Base-by-base conservation (phyloP, 148 eudicot species). In the Amaranthus hypochondriacus region DNA sequence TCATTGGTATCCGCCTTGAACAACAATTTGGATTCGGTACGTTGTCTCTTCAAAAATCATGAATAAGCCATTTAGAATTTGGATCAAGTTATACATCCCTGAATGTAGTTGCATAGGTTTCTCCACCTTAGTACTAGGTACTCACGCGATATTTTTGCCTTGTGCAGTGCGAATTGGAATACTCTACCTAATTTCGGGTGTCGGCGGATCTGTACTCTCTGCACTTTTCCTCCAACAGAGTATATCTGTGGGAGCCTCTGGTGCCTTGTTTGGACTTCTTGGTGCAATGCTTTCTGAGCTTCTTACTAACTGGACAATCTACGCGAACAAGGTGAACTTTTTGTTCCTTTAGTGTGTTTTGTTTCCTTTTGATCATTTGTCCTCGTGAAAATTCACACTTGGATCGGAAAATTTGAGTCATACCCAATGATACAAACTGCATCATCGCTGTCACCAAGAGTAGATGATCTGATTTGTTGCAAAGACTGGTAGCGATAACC, bases 271-370 rank as follows among this genome's bases (percentile, higher is more conserved):
- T 78, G 98, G 98, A 73, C 89, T 93, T 71, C 92, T 93, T 56
- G 98, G 98, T 76, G 98, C 94, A 56, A 93, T 91, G 98, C 81
- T 93, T 54, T 86, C 97, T 0, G 98, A 93, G 79, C 88, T 93
- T 28, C 75, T 91, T 44, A 88, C 90, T 8, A 93, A 93, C 75
- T 93, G 98, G 98, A 86, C 89, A 39, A 93, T 93, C 47, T 93
- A 91, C 64, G 79, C 90, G 13, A 93, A 93, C 76, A 93, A 93
- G 94, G 98, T 93, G 39, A 73, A 58, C 58, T 49, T 58, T 70
- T 3, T 18, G 43, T 55, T 21, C 50, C 51, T 51, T 48, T 58
- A 62, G 39, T 68, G 6, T 56, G 12, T 59, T 5, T 14, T 56
- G 21, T 48, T 62, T 12, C 48, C 56, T 46, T 55, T 2, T 56